Conservation (phyloP, 1,139 yeast species). For the Suhomyces chickasaworum region DNA sequence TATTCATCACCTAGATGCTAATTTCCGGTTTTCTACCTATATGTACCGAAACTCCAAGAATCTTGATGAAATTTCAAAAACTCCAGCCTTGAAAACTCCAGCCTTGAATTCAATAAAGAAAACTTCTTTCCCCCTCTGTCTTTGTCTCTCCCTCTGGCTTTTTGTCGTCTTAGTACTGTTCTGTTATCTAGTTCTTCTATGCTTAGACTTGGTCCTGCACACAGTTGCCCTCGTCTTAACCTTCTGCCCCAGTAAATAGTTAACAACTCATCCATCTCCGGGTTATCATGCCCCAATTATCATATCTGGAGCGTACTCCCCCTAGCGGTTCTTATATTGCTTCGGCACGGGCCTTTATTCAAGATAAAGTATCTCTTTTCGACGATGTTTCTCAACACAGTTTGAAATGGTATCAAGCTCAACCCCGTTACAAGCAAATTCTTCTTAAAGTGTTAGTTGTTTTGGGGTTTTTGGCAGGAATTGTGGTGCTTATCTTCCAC, state of each 20-base stretch:
- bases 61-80: no score
- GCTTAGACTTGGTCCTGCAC: no score
- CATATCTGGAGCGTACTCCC: conserved; percentile 6
- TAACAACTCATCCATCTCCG: background rate
- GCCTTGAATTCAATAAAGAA: no score
- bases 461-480: conserved; percentile 24
- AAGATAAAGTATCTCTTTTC: conserved; percentile 10
- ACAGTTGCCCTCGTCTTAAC: background rate
- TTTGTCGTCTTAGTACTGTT: background rate
- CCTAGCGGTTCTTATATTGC: conserved; percentile 19
- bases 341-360: conserved; percentile 1
- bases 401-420: conserved; percentile 18
- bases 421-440: conserved; percentile 16
- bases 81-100: no score
- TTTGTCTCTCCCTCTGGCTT: no score
- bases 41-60: no score
- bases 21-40: no score
- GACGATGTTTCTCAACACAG: conserved; percentile 7
- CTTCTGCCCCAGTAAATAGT: background rate
- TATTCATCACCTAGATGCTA: no score
- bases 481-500: conserved; percentile 51
- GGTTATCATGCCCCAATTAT: conserved; percentile 8
- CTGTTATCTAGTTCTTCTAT: no score
- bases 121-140: no score
- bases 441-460: conserved; percentile 17